Conservation (phyloP, 495 filamentous ascomycete genomes). For the Penicillium ucsense region DNA sequence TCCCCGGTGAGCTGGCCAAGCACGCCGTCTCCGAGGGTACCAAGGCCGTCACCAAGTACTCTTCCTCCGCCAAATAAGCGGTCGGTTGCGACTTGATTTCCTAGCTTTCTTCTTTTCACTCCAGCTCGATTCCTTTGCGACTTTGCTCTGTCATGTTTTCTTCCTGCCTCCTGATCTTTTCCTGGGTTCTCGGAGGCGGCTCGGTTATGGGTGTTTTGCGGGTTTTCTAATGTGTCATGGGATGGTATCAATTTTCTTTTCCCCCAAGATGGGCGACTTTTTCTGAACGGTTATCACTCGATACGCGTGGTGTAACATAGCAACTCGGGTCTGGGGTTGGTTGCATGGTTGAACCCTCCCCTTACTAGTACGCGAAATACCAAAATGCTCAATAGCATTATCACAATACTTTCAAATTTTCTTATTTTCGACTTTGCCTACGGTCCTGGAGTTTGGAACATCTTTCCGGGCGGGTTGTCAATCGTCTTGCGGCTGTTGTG, state of each 20-base stretch:
- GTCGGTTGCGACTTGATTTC: conserved; percentile 8
- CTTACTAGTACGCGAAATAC: conserved; percentile 37
- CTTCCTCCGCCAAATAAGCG: conserved; percentile 95
- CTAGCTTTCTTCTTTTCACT: conserved; percentile 22
- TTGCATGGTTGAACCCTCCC: conserved; percentile 26
- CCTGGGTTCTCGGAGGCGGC: conserved; percentile 50
- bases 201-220: conserved; percentile 53
- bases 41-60: conserved; percentile 99
- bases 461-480: not conserved
- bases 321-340: conserved; percentile 46
- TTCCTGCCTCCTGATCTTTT: conserved; percentile 47
- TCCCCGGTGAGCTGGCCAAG: conserved; percentile 97
- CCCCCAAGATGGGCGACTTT: conserved; percentile 54
- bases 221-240: conserved; percentile 86
- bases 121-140: conserved; percentile 28
- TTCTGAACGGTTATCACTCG: conserved; percentile 53
- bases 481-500: not conserved
- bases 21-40: conserved; percentile 99
- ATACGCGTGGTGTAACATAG: conserved; percentile 72
- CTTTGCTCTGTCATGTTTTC: conserved; percentile 31
- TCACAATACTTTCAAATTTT: conserved; percentile 12
- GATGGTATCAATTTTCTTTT: conserved; percentile 60
- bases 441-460: no score
- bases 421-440: conserved; percentile 2
- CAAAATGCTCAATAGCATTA: conserved; percentile 45